These are phyloP conservation scores for Colletotrichum sansevieriae DNA, from an alignment of 2,329 filamentous ascomycete genomes.

Conservation along the genomic window DNA sequence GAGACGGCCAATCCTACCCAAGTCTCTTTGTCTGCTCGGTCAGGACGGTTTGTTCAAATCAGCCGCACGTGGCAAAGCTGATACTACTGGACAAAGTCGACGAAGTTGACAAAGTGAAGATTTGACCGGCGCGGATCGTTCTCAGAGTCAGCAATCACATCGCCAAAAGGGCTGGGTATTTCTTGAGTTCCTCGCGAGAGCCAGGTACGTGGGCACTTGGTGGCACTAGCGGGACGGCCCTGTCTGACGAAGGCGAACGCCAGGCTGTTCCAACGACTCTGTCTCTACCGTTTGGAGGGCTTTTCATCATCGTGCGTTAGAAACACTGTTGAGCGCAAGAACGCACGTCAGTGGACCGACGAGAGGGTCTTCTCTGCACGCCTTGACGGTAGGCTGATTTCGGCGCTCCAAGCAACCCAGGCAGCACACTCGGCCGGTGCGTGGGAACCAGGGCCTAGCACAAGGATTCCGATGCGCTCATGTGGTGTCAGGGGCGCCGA, in stretches of 20 bases:
- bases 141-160: constrained; percentile 19
- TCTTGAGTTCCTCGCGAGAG: constrained; percentile 13
- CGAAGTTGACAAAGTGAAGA: not conserved
- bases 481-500: constrained; percentile 23
- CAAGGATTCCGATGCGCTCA: constrained; percentile 25
- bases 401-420: not conserved
- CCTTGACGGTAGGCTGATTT: constrained; percentile 4
- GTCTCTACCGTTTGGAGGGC: not conserved
- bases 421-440: constrained; percentile 19
- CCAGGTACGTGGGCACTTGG: constrained; percentile 12
- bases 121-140: constrained; percentile 11
- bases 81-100: constrained; percentile 1
- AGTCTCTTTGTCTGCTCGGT: not conserved
- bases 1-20: constrained; percentile 5
- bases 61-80: constrained; percentile 16
- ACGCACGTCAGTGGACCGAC: not conserved
- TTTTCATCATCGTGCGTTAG: not conserved
- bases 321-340: not conserved
- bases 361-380: constrained; percentile 8
- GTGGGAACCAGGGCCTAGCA: not conserved
- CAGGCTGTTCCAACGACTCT: too few species aligned
- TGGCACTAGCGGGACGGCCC: constrained; percentile 8
- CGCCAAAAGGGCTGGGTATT: constrained; percentile 15
- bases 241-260: not conserved
- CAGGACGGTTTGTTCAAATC: not conserved